Base-by-base conservation (phyloP, 139 green algal genomes). In the Diplosphaera chodatii region DNA sequence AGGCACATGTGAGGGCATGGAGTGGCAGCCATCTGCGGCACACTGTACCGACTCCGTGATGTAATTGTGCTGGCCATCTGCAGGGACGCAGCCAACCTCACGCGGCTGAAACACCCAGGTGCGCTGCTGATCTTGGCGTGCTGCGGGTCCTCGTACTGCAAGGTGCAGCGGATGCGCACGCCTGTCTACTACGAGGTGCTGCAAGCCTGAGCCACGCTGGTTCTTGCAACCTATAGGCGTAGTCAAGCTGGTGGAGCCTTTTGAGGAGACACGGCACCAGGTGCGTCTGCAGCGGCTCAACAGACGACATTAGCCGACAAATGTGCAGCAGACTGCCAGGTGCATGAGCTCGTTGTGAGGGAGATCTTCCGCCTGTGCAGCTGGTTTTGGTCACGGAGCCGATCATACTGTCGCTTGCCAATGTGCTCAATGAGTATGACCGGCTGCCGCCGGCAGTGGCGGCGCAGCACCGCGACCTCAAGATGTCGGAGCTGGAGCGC, bases 301-400 rank as follows among this genome's bases (percentile, higher is more conserved):
- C 6, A 48, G 6, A 20, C 10, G 37, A n/a, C n/a, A n/a, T n/a
- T n/a, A n/a, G n/a, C n/a, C n/a, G n/a, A n/a, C n/a, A n/a, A n/a
- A n/a, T n/a, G n/a, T n/a, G n/a, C n/a, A n/a, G n/a, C n/a, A n/a
- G n/a, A n/a, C n/a, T n/a, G n/a, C n/a, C n/a, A n/a, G n/a, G n/a
- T n/a, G n/a, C n/a, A n/a, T n/a, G n/a, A n/a, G n/a, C n/a, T n/a
- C n/a, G n/a, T n/a, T n/a, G n/a, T n/a, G n/a, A n/a, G n/a, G n/a
- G n/a, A n/a, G n/a, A n/a, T n/a, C n/a, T n/a, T n/a, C n/a, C n/a
- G n/a, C n/a, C n/a, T n/a, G n/a, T 30, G 31, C 81, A 91, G 80
- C 82, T 97, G 78, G 77, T 94, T 0, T 77, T 96, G 28, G 88
- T 96, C 1, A 97, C 90, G 0, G 91, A 97, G 81, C 75, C 85